phyloP scores from a whole-genome alignment of 805 yeast species.

The Candida takata region DNA sequence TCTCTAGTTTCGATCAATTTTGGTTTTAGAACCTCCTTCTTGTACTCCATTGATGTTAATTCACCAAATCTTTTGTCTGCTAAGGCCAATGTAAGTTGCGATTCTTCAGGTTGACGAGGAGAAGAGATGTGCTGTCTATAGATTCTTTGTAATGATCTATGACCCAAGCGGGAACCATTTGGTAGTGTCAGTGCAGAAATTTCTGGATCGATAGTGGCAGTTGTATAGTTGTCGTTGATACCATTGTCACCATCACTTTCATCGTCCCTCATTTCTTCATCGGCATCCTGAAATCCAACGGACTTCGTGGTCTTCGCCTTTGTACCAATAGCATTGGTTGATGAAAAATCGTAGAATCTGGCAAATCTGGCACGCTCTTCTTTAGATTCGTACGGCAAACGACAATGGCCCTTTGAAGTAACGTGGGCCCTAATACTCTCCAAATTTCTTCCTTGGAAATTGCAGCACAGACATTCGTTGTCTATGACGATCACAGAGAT shows the following conservation, averaged over 20 bases:
- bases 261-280: constrained; percentile 19
- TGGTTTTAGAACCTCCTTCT: constrained; percentile 41
- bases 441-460: constrained; percentile 73
- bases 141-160: constrained; percentile 65
- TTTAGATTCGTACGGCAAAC: constrained; percentile 78
- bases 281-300: constrained; percentile 27
- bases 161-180: constrained; percentile 74
- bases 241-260: constrained; percentile 20
- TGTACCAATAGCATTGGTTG: constrained; percentile 40
- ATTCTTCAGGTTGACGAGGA: constrained; percentile 44
- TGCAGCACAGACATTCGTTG: constrained; percentile 75
- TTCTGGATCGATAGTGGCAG: constrained; percentile 38
- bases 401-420: constrained; percentile 78
- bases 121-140: constrained; percentile 57
- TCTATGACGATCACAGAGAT: constrained; percentile 81
- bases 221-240: constrained; percentile 27
- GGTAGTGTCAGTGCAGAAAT: constrained; percentile 70
- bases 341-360: constrained; percentile 77
- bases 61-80: constrained; percentile 59
- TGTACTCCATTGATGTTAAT: constrained; percentile 54
- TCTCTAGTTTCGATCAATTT: constrained; percentile 38
- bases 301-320: constrained; percentile 23
- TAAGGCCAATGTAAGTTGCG: constrained; percentile 67
- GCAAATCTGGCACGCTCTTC: constrained; percentile 72
- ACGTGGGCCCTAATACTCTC: constrained; percentile 90